Base-by-base conservation (phyloP, 371 early-diverging fungal species). In the Syncephalastrum monosporum region DNA sequence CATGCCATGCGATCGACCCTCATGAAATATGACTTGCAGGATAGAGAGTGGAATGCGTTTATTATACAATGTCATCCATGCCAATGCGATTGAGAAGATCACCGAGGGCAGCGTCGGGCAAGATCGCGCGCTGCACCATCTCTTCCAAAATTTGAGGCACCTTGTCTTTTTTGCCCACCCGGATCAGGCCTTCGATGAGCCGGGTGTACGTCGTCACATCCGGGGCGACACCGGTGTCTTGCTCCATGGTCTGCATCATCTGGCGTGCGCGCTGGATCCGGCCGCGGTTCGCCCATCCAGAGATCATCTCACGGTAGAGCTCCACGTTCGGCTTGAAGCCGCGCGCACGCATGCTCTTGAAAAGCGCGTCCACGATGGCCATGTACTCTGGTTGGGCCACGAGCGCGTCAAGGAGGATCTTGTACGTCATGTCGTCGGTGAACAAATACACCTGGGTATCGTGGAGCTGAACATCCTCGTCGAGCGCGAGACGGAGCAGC, bases 351-450 rank as follows among this genome's bases (percentile, higher is more conserved):
- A 77, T 70, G 43, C 64, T 51, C n/a, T 60, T 55, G 43, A 66
- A 64, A 10, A 77, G 17, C 38, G 24, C 50, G 17, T 68, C 54
- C 0, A 65, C 64, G 12, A 71, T 29, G 14, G 43, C 33, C 47
- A 48, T 57, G 25, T 56, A 43, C 15, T 21, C 13, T 0, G 61
- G 60, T 3, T 60, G 44, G 23, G 46, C 6, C 3, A 53, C 55
- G 1, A 59, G 47, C 0, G 62, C 72, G 44, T 68, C 67, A 16
- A 77, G 13, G 12, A 77, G 42, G 15, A 74, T 57, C 45, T 69
- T 64, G 55, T 65, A 77, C 0, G 72, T 74, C 33, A 72, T 49
- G 10, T 57, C 63, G 55, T 77, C 50, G 7, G 61, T 33, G 38
- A 33, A 33, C 10, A 33, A 33, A 10, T 33, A 33, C 38, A 33